These are phyloP conservation scores for Auriscalpium vulgare DNA, from an alignment of 768 basidiomycete species.

Conservation along the genomic window DNA sequence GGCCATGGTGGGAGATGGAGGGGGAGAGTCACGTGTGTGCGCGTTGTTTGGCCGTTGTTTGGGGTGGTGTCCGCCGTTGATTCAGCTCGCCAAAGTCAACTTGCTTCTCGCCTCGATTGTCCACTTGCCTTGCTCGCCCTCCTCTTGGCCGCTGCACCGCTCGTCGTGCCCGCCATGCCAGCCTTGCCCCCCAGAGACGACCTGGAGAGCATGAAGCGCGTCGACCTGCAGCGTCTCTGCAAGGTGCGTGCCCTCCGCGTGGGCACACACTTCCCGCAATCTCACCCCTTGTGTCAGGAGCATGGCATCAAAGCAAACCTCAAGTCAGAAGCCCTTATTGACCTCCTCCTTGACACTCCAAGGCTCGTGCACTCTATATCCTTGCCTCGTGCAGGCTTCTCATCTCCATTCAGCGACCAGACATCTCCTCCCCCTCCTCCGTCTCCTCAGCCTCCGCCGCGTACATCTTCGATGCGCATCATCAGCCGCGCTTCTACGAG, in stretches of 20 bases:
- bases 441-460: conserved; percentile 3
- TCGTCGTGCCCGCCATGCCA: conserved; percentile 27
- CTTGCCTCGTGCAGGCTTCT: conserved; percentile 6
- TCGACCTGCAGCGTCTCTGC: conserved; percentile 48
- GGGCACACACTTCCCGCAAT: no score
- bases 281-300: conserved; percentile 36
- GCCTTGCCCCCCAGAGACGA: conserved; percentile 33
- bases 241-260: conserved; percentile 37
- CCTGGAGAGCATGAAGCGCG: conserved; percentile 46
- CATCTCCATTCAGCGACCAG: conserved; percentile 15
- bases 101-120: neutral
- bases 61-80: neutral
- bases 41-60: neutral
- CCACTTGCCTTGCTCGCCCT: neutral
- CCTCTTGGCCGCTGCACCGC: neutral
- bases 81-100: neutral
- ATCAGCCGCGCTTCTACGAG: conserved; percentile 4
- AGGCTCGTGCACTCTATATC: conserved; percentile 1
- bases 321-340: conserved; percentile 73
- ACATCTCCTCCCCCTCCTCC: conserved; percentile 5
- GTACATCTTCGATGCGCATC: conserved; percentile 1
- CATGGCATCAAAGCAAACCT: conserved; percentile 78
- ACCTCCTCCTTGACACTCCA: conserved; percentile 51
- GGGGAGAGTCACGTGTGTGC: conserved; percentile 9
- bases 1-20: conserved; percentile 30